phyloP scores from a whole-genome alignment of 495 filamentous ascomycete genomes.

The Cercophora samala region DNA sequence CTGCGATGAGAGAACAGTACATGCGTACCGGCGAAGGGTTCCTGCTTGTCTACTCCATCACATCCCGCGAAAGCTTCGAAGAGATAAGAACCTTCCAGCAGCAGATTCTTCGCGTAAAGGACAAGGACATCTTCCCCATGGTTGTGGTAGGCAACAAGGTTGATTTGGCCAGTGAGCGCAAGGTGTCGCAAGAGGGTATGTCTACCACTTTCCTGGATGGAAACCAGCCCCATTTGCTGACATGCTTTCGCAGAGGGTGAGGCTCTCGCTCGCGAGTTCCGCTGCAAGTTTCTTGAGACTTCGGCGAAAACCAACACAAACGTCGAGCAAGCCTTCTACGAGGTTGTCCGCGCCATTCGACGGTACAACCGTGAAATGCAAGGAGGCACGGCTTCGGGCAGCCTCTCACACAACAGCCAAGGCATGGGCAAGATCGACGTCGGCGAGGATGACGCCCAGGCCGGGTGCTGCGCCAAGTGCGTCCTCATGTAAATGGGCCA shows the following conservation, averaged over 20 bases:
- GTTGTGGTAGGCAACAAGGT: slow-evolving; percentile 99
- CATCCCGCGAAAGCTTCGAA: slow-evolving; percentile 92
- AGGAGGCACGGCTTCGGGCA: slow-evolving; percentile 68
- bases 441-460: slow-evolving; percentile 62
- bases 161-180: slow-evolving; percentile 88
- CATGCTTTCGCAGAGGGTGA: slow-evolving; percentile 71
- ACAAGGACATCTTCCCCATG: slow-evolving; percentile 99
- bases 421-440: slow-evolving; percentile 73
- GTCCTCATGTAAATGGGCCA: slow-evolving; percentile 73
- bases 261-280: slow-evolving; percentile 77
- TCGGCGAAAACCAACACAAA: slow-evolving; percentile 97
- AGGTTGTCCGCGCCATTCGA: slow-evolving; percentile 94
- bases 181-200: slow-evolving; percentile 86
- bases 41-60: slow-evolving; percentile 96
- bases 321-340: slow-evolving; percentile 97
- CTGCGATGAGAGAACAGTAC: slow-evolving; percentile 99
- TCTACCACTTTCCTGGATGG: not conserved
- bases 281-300: slow-evolving; percentile 97
- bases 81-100: slow-evolving; percentile 98
- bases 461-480: slow-evolving; percentile 84
- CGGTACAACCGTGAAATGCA: slow-evolving; percentile 98
- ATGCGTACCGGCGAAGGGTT: slow-evolving; percentile 99
- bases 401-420: slow-evolving; percentile 58
- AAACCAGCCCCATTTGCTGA: not conserved
- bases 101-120: slow-evolving; percentile 97